Percentiles rank a stretch among this genome's conserved stretches.
phyloP scores from a whole-genome alignment of 2,329 filamentous ascomycete species.

The Fusarium liriodendri region DNA sequence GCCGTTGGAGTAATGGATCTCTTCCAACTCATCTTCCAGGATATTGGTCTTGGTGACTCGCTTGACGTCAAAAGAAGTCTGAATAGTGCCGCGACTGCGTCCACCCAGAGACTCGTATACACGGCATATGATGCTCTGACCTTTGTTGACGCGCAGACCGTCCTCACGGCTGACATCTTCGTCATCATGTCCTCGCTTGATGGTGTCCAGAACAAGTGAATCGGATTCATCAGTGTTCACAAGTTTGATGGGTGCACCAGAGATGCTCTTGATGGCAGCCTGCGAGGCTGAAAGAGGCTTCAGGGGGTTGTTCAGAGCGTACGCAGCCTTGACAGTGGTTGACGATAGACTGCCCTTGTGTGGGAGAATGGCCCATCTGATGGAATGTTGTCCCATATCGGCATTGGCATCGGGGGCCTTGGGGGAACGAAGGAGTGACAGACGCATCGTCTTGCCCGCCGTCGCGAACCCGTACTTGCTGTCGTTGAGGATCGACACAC shows the following conservation, averaged over 20 bases:
- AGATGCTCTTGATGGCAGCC: slow-evolving; percentile 42
- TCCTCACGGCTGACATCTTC: slow-evolving; percentile 74
- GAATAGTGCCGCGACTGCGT: slow-evolving; percentile 76
- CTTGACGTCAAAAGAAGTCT: slow-evolving; percentile 76
- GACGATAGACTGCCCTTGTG: slow-evolving; percentile 79
- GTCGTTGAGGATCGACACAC: slow-evolving; percentile 93
- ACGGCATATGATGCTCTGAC: slow-evolving; percentile 83
- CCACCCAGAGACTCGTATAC: slow-evolving; percentile 93
- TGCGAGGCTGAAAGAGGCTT: slow-evolving; percentile 48
- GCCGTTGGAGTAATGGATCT: slow-evolving; percentile 63
- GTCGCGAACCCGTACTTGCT: slow-evolving; percentile 97
- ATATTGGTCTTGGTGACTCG: slow-evolving; percentile 86
- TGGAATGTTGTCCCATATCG: slow-evolving; percentile 90
- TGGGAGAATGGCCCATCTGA: slow-evolving; percentile 91
- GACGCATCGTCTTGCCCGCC: slow-evolving; percentile 86
- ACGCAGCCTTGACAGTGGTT: slow-evolving; percentile 83
- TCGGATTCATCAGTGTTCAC: slow-evolving; percentile 63
- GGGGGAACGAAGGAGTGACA: slow-evolving; percentile 85
- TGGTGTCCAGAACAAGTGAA: slow-evolving; percentile 83
- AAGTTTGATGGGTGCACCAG: slow-evolving; percentile 70
- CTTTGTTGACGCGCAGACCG: slow-evolving; percentile 73
- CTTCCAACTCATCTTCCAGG: slow-evolving; percentile 86
- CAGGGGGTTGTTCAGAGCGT: slow-evolving; percentile 90
- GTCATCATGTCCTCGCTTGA: slow-evolving; percentile 95
- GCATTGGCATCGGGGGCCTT: slow-evolving; percentile 95